Evolutionary conservation across 2,329 filamentous ascomycete species (phyloP), one percentile per base, ranked within the genome.

Genomic region (Zasmidium cellare): DNA sequence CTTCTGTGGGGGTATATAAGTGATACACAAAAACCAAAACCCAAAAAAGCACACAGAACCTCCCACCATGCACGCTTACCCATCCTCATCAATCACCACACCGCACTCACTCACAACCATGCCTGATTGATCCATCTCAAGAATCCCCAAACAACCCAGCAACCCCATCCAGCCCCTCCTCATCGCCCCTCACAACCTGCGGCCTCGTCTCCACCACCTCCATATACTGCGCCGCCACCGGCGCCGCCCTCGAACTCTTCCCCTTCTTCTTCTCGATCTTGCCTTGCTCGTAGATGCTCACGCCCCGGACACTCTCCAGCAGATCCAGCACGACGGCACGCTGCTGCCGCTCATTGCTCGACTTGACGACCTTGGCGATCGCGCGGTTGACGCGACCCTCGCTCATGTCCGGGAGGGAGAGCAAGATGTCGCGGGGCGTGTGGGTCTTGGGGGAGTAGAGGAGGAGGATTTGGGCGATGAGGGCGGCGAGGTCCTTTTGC

Each of bases 221-320:
- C 74, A 75, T 75, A 47, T 78, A 79, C 28, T 47, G 48, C 38
- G 11, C 3, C 35, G 35, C 35, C 12, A 41, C 38, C 51, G 51
- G 51, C 46, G 31, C 55, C 53, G 55, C 51, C 46, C 46, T 66
- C 61, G 71, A 72, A 62, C 69, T 71, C 56, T 65, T 67, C 53
- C 58, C 55, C 56, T 71, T 71, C 18, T 57, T 53, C 46, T 69
- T 64, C 51, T 81, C 74, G 22, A 99, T 86, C 74, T 91, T 94
- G 23, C 94, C 94, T 79, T 94, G 89, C 75, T 99, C 94, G 7
- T 92, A 90, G 56, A 99, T 90, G 67, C 92, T 93, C 5, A 97
- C 87, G 0, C 94, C 94, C 65, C 96, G 87, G 6, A 99, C 82
- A 46, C 92, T 88, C 66, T 92, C 90, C 20, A 99, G 79, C 16